Evolutionary conservation across 1,284 basidiomycete genomes (phyloP).

Genomic region (Moesziomyces sp.): DNA sequence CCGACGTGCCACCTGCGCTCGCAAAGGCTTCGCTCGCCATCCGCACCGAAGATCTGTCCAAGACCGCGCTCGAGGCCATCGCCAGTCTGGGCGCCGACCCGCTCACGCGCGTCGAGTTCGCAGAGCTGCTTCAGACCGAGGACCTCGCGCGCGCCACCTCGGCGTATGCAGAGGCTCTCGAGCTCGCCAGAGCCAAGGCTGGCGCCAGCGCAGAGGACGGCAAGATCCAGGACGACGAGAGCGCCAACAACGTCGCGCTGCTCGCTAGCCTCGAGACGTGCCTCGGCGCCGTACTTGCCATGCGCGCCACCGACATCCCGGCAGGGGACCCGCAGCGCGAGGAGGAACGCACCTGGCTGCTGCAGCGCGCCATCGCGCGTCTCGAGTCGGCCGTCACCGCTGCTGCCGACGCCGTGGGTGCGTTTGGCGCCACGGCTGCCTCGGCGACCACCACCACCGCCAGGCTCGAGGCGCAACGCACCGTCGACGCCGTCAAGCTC

Average conservation of each 20-base stretch:
- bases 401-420: constrained; percentile 26
- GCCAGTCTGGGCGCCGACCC: constrained; percentile 52
- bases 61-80: constrained; percentile 47
- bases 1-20: constrained; percentile 37
- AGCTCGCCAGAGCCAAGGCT: constrained; percentile 24
- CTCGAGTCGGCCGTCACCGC: constrained; percentile 47
- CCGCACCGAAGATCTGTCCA: constrained; percentile 47
- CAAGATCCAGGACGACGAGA: constrained; percentile 24
- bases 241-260: constrained; percentile 30
- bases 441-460: constrained; percentile 30
- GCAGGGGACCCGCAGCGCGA: constrained; percentile 28
- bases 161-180: constrained; percentile 46
- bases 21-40: constrained; percentile 44
- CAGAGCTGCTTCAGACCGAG: constrained; percentile 56
- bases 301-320: constrained; percentile 45
- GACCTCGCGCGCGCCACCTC: constrained; percentile 46
- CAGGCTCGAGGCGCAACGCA: constrained; percentile 34
- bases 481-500: constrained; percentile 54
- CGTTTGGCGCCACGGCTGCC: constrained; percentile 24
- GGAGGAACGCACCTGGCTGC: constrained; percentile 39
- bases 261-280: constrained; percentile 48
- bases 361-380: constrained; percentile 45
- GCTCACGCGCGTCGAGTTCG: constrained; percentile 55
- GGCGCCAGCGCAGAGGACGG: constrained; percentile 5
- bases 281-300: constrained; percentile 54